Evolutionary conservation across 352 stramenopile species (phyloP).

Genomic region (Globisporangium paroecandrum): DNA sequence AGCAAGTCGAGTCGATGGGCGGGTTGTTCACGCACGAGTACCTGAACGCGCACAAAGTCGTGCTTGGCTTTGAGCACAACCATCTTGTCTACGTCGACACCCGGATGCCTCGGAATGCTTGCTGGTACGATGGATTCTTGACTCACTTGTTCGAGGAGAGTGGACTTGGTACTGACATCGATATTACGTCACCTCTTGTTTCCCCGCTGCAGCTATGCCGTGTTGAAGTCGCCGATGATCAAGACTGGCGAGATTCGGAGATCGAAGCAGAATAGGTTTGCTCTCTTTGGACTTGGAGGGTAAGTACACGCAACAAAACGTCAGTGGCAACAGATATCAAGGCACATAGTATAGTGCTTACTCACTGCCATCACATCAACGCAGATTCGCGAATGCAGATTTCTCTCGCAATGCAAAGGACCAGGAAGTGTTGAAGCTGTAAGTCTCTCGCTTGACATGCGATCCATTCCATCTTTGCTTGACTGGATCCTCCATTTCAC

Average conservation of each 20-base stretch:
- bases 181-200: not conserved
- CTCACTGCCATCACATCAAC: not conserved
- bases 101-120: conserved; percentile 45
- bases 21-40: conserved; percentile 78
- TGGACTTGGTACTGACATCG: not conserved
- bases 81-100: conserved; percentile 60
- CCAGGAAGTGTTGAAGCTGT: conserved; percentile 36
- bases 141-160: not conserved
- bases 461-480: not conserved
- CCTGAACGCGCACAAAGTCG: conserved; percentile 42
- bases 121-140: conserved; percentile 35
- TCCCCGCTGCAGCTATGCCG: conserved; percentile 34
- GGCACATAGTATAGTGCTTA: not conserved
- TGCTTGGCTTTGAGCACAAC: conserved; percentile 66
- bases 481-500: not conserved
- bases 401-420: conserved; percentile 22
- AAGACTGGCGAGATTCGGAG: conserved; percentile 55
- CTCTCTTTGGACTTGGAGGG: conserved; percentile 65
- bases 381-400: conserved; percentile 39
- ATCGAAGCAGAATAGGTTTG: conserved; percentile 41
- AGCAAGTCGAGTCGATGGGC: conserved; percentile 43
- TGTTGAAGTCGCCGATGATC: conserved; percentile 43
- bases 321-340: not conserved
- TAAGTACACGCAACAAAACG: conserved; percentile 19
- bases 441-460: conserved; percentile 9